phyloP scores from a whole-genome alignment of 192 early-diverging fungal species.

The Umbelopsis vinacea region DNA sequence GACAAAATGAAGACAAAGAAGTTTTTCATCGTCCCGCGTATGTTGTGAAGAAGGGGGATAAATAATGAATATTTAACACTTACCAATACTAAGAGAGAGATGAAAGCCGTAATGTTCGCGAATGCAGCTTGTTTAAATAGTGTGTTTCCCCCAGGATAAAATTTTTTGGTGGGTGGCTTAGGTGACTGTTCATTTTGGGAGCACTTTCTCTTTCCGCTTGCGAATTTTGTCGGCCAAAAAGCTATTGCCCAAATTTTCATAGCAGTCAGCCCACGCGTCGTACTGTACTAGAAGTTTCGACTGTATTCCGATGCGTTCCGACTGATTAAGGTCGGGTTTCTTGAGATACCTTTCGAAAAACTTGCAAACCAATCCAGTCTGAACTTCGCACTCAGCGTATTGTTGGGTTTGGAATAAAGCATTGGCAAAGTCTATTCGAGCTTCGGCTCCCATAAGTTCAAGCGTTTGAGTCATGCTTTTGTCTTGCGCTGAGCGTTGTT shows the following conservation, averaged over 20 bases:
- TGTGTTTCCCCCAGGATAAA: neutral
- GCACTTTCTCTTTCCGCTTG: constrained; percentile 10
- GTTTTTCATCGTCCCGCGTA: constrained; percentile 5
- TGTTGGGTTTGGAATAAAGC: neutral
- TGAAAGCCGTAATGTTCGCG: neutral
- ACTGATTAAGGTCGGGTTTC: neutral
- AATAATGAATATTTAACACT: neutral
- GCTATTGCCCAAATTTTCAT: constrained; percentile 21
- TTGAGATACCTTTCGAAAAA: constrained; percentile 10
- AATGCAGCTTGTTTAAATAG: neutral
- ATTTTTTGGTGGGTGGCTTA: constrained; percentile 18
- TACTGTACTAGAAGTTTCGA: constrained; percentile 16
- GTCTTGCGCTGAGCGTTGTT: neutral
- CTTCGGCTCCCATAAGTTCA: neutral
- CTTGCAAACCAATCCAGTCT: constrained; percentile 5
- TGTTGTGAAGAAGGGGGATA: neutral
- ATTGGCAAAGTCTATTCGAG: neutral
- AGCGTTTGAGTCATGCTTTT: neutral
- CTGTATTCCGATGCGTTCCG: neutral
- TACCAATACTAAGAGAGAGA: constrained; percentile 21
- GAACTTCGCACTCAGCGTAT: constrained; percentile 4
- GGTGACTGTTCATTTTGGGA: constrained; percentile 3
- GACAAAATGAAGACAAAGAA: constrained; percentile 40
- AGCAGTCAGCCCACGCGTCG: constrained; percentile 16
- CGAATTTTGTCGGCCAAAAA: constrained; percentile 9